Base-by-base conservation (phyloP, 805 yeast species). In the Candida ponderosae region DNA sequence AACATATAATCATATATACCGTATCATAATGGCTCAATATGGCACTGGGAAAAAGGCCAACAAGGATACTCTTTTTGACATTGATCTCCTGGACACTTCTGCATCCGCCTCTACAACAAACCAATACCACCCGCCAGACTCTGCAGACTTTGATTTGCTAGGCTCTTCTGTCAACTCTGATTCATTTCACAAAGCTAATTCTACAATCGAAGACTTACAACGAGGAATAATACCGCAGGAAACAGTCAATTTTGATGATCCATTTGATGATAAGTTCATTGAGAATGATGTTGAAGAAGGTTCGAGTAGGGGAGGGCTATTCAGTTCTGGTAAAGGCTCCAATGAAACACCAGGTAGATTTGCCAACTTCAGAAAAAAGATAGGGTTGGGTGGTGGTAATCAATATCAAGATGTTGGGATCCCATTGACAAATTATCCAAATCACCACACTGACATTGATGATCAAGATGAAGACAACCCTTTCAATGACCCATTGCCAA, bases 11-110 rank as follows among this genome's bases (percentile, higher is more conserved):
- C n/a, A n/a, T n/a, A n/a, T 11, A 7, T 24, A 11, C 5, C 14
- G 6, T n/a, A 7, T 24, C 28, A 9, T 6, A 9, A 24, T 24
- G 28, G 9, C 31, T 15, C 16, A 16, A 17, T 8, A 29, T 16
- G 17, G 11, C 18, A 17, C 9, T 17, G 34, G 11, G 27, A 29
- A 17, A 29, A 30, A 13, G n/a, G 32, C 4, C 19, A 18, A 36
- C 18, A 47, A 56, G 6, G 58, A 60, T 39, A 59, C 68, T 26
- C 47, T 65, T 18, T 65, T 64, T 37, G 70, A 65, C 42, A 54
- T 65, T 17, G 69, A 64, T 40, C 50, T 65, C 34, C 44, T 63
- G n/a, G 18, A 15, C 54, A 51, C 32, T 48, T 51, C 38, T 34
- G 41, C 18, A 33, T 44, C n/a, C 40, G 41, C 31, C 6, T n/a